Evolutionary conservation across 148 eudicot species (phyloP), one percentile per base, ranked within the genome.

Genomic region (Silene uniflora): DNA sequence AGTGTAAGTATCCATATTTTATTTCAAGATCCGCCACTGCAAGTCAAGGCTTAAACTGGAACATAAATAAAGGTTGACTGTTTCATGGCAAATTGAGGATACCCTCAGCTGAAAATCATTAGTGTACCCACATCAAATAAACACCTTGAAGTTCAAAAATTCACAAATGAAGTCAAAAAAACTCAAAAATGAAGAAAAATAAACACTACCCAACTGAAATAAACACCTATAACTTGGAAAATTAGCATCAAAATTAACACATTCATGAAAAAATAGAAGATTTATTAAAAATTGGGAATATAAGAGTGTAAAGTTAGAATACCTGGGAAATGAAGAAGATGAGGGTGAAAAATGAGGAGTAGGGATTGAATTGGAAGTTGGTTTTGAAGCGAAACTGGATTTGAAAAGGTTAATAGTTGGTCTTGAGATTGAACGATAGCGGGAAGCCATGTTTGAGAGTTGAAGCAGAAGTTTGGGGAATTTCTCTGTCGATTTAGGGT

Each of bases 11-110:
- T 32, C 35, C 35, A 32, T 82, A 87, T 93, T 97, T 91, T 85
- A 93, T 97, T 84, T 97, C 98, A 81, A 97, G 98, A 80, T 90
- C 83, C 78, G 98, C 88, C 44, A 86, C 95, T 88, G 95, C 91
- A 90, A 55, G 88, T 82, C 95, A 7, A 39, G 44, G 9, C 8
- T 39, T 39, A 39, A 39, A 39, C 10, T 39, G 44, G 9, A 39
- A 7, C 44, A 6, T 39, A 0, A 39, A 39, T 39, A 7, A 39
- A 6, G 44, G 44, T 39, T 39, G 44, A 39, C 44, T 39, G 10
- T 39, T 39, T 39, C 44, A 39, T 39, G 44, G 3, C 44, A 39
- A 39, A 32, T 32, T 32, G 35, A 32, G 5, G 35, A 93, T 91
- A 91, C 98, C 98, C 92, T 89, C 91, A 83, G 98, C 64, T 87